Evolutionary conservation across 108 stramenopile species (phyloP).

Genomic region (Cyclotella baltica): DNA sequence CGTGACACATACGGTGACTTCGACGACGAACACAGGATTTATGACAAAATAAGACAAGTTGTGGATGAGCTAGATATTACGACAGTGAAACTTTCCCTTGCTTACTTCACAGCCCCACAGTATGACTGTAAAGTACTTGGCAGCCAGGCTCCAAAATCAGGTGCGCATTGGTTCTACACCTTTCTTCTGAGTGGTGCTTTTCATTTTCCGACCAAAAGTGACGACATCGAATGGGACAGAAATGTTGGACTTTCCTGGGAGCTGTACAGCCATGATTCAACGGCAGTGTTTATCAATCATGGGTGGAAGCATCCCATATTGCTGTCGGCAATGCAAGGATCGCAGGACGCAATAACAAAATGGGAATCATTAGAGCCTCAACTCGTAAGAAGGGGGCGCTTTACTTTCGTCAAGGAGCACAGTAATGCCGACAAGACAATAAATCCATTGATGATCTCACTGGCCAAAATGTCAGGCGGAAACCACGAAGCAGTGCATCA

Average conservation of each 20-base stretch:
- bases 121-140: background rate
- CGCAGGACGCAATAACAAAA: background rate
- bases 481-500: slow-evolving; percentile 9
- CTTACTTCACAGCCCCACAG: background rate
- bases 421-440: too few species aligned
- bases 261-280: background rate
- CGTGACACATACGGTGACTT: background rate
- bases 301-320: slow-evolving; percentile 14
- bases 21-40: background rate
- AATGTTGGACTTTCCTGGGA: background rate
- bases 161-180: background rate
- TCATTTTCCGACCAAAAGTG: background rate
- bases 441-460: too few species aligned
- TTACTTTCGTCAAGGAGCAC: background rate
- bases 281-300: slow-evolving; percentile 2
- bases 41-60: background rate
- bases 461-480: slow-evolving; percentile 2
- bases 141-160: background rate
- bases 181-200: background rate
- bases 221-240: background rate
- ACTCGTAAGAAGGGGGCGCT: background rate
- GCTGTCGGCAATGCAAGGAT: background rate
- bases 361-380: background rate
- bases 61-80: background rate
- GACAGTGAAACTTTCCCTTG: background rate